phyloP scores from a whole-genome alignment of 306 rosid species.

The Calophaca sinica region DNA sequence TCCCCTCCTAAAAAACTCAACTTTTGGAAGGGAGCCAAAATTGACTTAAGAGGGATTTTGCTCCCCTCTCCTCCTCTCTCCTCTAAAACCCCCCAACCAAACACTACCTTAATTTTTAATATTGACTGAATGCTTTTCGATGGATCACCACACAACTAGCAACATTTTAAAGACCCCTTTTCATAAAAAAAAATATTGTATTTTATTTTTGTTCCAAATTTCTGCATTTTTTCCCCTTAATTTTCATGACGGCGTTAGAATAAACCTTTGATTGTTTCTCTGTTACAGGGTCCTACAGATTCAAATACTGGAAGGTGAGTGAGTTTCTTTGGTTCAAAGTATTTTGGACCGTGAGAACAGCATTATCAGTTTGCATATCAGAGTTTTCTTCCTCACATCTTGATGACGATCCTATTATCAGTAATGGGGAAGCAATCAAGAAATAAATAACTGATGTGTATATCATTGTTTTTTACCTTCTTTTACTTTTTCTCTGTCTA shows the following conservation, averaged over 20 bases:
- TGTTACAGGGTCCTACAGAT: conserved; percentile 50
- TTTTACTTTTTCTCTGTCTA: conserved; percentile 14
- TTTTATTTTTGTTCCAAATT: conserved; percentile 16
- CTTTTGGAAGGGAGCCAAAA: too few relatives aligned
- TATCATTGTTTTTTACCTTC: conserved; percentile 26
- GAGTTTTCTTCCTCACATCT: conserved; percentile 8
- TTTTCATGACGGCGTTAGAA: not conserved
- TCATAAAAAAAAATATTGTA: too few relatives aligned
- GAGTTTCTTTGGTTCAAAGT: conserved; percentile 19
- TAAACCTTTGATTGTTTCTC: conserved; percentile 29
- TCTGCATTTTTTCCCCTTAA: not conserved
- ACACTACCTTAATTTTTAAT: too few relatives aligned
- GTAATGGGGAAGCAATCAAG: not conserved
- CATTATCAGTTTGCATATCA: conserved; percentile 26
- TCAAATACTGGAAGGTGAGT: conserved; percentile 50
- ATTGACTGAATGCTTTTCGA: conserved; percentile 11
- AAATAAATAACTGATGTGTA: conserved; percentile 4
- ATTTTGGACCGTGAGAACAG: conserved; percentile 5
- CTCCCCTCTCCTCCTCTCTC: too few relatives aligned
- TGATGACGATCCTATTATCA: conserved; percentile 21
- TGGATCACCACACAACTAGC: not conserved
- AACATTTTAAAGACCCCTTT: not conserved
- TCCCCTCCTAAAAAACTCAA: too few relatives aligned
- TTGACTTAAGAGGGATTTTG: too few relatives aligned
- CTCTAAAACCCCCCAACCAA: too few relatives aligned